Evolutionary conservation across 345 rosid genomes (phyloP).

Genomic region (Mallotus nudiflorus): DNA sequence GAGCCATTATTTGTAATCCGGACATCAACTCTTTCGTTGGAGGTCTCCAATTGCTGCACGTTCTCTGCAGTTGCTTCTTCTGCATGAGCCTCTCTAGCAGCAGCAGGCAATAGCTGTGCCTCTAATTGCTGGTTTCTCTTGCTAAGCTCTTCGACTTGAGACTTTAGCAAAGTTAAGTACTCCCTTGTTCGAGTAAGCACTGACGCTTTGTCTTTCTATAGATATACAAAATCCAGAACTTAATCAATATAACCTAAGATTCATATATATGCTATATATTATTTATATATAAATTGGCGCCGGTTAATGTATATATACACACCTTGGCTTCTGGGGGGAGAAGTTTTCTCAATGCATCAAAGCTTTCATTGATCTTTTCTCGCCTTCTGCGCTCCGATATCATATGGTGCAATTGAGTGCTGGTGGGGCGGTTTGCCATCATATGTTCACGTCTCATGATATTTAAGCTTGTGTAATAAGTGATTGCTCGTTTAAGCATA

Average conservation of each 20-base stretch:
- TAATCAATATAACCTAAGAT: too few species aligned
- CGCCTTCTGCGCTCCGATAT: constrained; percentile 86
- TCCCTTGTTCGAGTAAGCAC: constrained; percentile 60
- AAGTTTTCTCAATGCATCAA: constrained; percentile 59
- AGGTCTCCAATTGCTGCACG: neutral
- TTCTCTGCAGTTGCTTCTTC: constrained; percentile 21
- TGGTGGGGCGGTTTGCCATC: constrained; percentile 36
- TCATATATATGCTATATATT: too few species aligned
- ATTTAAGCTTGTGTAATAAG: constrained; percentile 44
- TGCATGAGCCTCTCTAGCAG: constrained; percentile 14
- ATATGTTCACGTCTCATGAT: constrained; percentile 38
- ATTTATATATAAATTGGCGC: too few species aligned
- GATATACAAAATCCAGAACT: neutral
- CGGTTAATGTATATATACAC: neutral
- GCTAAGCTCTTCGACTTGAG: constrained; percentile 52
- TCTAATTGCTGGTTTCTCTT: constrained; percentile 47
- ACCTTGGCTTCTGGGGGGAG: constrained; percentile 91
- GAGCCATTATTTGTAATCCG: constrained; percentile 27
- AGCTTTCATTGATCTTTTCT: constrained; percentile 86
- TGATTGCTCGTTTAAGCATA: constrained; percentile 53
- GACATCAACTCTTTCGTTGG: constrained; percentile 38
- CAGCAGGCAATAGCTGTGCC: constrained; percentile 32
- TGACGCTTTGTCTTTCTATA: constrained; percentile 75
- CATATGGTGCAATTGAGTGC: constrained; percentile 80
- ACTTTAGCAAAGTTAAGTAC: constrained; percentile 44